Evolutionary conservation across 805 yeast genomes (phyloP), one percentile per base, ranked within the genome.

Genomic region (Candida ficus): DNA sequence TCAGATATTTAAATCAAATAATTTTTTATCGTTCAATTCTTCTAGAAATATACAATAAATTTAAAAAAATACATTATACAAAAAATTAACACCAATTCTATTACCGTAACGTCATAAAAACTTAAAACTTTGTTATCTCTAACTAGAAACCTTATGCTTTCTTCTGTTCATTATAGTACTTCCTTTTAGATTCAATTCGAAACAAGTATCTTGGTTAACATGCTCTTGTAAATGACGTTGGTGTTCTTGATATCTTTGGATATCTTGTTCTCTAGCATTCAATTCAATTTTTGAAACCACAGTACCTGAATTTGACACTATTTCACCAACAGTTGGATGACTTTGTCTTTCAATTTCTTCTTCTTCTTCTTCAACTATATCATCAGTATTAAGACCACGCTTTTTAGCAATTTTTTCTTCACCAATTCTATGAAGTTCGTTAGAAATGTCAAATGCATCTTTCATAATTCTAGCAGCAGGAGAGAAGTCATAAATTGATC

Each of bases 401-500:
- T 42, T 44, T 28, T 50, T 49, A 4, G 46, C 26, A 9, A 50
- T 30, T 19, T 49, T 50, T 26, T 52, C 56, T 31, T 54, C 60
- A 1, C 60, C 61, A 20, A 50, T 49, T 53, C 95, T 78, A 56
- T 86, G 91, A 14, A 87, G 88, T 6, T 95, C 95, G 37, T 87
- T 83, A 22, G 89, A 80, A 8, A 87, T 78, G 53, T 87, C 95
- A 60, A 87, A 87, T 11, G 90, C 95, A 53, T 87, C 95, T 49
- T 86, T 78, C 62, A 87, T 71, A 0, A 88, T 87, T 36, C 80
- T 83, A 1, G 89, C 88, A 3, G 86, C 88, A 5, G 89, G 89
- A 3, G 83, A 75, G 53, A 75, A 78, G 51, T 50, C 39, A 41
- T 60, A 46, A 44, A 55, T 45, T 23, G 57, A 23, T 47, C 54